Evolutionary conservation across 371 early-diverging fungal species (phyloP).

Genomic region (Entomophthora muscae): DNA sequence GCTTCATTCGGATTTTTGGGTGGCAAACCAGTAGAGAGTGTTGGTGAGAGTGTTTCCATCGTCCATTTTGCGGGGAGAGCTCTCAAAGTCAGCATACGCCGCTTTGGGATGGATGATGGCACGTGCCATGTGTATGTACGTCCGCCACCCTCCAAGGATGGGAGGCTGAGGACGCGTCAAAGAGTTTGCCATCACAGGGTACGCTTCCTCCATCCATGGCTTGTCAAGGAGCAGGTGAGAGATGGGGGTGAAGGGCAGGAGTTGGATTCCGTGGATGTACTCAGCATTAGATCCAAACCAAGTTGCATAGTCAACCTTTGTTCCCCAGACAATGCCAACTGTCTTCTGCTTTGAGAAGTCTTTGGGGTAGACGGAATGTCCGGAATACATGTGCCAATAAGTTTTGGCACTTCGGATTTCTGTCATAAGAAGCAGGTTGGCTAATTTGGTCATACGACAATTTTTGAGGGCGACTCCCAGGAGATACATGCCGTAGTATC

Average conservation of each 20-base stretch:
- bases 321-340: conserved; percentile 44
- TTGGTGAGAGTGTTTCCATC: conserved; percentile 38
- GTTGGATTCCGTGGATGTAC: conserved; percentile 62
- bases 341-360: conserved; percentile 36
- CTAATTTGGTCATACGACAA: conserved; percentile 18
- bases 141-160: conserved; percentile 26
- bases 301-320: conserved; percentile 48
- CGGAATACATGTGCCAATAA: conserved; percentile 24
- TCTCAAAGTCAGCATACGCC: neutral
- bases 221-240: conserved; percentile 26
- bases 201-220: conserved; percentile 29
- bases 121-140: conserved; percentile 32
- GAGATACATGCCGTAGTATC: conserved; percentile 44
- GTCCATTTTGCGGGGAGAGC: conserved; percentile 20
- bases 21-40: conserved; percentile 33
- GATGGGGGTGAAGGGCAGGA: conserved; percentile 57
- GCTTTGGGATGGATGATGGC: conserved; percentile 17
- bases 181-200: conserved; percentile 14
- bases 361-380: conserved; percentile 21
- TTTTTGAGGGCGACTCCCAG: conserved; percentile 31
- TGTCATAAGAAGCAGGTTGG: too few species aligned
- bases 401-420: conserved; percentile 34
- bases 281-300: conserved; percentile 16
- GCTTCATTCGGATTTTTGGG: too few species aligned
- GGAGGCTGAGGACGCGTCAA: conserved; percentile 5